Base-by-base conservation (phyloP, 129 eudicot genomes). In the Helianthus annuus region DNA sequence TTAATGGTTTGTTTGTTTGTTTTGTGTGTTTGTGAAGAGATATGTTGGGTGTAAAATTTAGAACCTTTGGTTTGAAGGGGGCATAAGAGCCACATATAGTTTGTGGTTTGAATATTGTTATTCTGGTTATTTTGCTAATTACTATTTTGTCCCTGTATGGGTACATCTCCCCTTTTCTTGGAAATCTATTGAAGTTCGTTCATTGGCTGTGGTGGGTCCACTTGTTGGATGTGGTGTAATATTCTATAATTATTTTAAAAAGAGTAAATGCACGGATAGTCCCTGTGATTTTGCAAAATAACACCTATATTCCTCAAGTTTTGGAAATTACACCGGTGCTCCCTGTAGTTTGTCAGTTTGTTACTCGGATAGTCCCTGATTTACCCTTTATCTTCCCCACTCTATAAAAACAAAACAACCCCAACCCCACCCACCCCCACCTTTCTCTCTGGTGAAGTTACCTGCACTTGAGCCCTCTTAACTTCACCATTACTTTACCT, bases 41-140 rank as follows among this genome's bases (percentile, higher is more conserved):
- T 42, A 1, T 54, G 65, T 54, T 71, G 71, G 82, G 72, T 78
- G 82, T 78, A 40, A 16, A 42, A 2, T 16, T 78, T 52, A 71
- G 61, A 78, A 64, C 77, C 82, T 71, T 78, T 78, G 2, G 68
- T 71, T 78, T 64, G 62, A 58, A 14, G 86, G 68, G 68, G 10
- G 73, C 46, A 68, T 66, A 22, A 69, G 80, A 85, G 68, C 95
- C 95, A 88, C 95, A 85, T 65, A 79, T 75, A 49, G 40, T 64
- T 40, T 78, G 78, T 82, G 81, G 76, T 69, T 83, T 66, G 71
- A 34, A 69, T 64, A 68, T 6, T 42, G 10, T 6, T 42, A 42
- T 49, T 81, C 19, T 51, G 49, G 76, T 71, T 61, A 80, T 6
- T 29, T 42, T 42, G 46, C 11, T 7, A 42, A 42, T 42, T 42